Conservation (phyloP, 257 asterid genomes). For the Nicotiana sylvestris region DNA sequence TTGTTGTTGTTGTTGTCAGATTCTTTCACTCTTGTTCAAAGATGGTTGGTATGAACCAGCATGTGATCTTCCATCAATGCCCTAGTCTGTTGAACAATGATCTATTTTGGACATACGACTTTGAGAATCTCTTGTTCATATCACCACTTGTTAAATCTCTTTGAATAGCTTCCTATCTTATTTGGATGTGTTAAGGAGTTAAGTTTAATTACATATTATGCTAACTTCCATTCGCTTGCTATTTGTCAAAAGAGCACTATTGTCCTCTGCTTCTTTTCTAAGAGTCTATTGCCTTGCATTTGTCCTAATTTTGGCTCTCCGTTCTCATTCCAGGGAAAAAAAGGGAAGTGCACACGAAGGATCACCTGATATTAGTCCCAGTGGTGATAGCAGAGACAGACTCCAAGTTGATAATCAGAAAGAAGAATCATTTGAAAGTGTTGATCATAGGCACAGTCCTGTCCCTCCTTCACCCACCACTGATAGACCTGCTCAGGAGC, state of each 20-base stretch:
- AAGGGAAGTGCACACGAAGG: constrained; percentile 37
- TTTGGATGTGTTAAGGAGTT: background rate
- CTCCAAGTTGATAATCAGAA: constrained; percentile 27
- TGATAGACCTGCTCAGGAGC: constrained; percentile 43
- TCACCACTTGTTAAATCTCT: background rate
- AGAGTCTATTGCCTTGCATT: background rate
- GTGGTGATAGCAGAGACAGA: constrained; percentile 35
- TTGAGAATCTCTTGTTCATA: background rate
- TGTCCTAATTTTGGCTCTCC: background rate
- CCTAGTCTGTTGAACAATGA: background rate
- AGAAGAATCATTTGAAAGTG: constrained; percentile 45
- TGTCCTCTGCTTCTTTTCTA: background rate
- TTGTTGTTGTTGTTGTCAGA: no score
- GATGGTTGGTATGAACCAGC: background rate
- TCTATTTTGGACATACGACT: background rate
- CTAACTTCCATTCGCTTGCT: background rate
- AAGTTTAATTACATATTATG: background rate
- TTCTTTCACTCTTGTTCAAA: background rate
- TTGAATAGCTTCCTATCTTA: background rate
- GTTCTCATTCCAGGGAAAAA: constrained; percentile 35
- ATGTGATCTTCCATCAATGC: background rate
- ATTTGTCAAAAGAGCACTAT: background rate
- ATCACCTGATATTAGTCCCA: constrained; percentile 38
- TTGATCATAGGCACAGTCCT: constrained; percentile 42
- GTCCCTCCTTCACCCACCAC: constrained; percentile 37